These are phyloP conservation scores for Amauroascus verrucosus DNA, from an alignment of 2,329 filamentous ascomycete genomes.

Conservation along the genomic window DNA sequence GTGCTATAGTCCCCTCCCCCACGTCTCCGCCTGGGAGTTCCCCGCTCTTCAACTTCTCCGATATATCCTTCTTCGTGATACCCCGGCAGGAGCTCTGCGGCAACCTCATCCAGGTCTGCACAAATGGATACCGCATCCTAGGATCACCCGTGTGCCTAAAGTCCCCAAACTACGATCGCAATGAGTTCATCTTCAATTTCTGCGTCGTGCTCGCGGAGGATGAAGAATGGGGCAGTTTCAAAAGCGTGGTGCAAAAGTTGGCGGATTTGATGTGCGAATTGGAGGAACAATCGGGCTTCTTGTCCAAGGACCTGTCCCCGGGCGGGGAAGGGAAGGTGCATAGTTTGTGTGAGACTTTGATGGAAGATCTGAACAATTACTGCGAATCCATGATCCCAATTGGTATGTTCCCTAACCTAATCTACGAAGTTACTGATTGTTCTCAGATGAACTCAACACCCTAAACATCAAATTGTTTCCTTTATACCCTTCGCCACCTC, in stretches of 20 bases:
- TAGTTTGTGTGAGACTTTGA: slow-evolving; percentile 70
- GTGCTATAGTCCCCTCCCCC: slow-evolving; percentile 43
- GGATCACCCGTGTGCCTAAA: slow-evolving; percentile 84
- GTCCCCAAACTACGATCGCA: slow-evolving; percentile 71
- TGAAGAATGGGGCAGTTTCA: slow-evolving; percentile 65
- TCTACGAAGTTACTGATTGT: slow-evolving; percentile 11
- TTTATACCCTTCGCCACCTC: slow-evolving; percentile 62
- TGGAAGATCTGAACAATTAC: slow-evolving; percentile 93
- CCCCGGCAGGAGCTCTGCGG: slow-evolving; percentile 93
- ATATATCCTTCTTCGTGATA: slow-evolving; percentile 85
- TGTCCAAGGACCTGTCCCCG: slow-evolving; percentile 43
- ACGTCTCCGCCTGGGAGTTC: slow-evolving; percentile 40
- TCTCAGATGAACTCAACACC: slow-evolving; percentile 74
- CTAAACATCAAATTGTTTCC: slow-evolving; percentile 95
- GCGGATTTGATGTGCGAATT: slow-evolving; percentile 77
- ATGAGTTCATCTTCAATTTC: slow-evolving; percentile 98
- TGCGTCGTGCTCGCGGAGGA: slow-evolving; percentile 66
- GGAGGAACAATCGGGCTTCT: slow-evolving; percentile 80
- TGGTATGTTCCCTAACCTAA: slow-evolving; percentile 44
- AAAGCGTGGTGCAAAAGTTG: slow-evolving; percentile 74
- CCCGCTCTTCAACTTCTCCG: slow-evolving; percentile 74
- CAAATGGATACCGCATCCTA: slow-evolving; percentile 69
- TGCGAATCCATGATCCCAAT: slow-evolving; percentile 98
- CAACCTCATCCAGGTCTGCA: slow-evolving; percentile 61
- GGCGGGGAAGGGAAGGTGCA: slow-evolving; percentile 45